A percentile compares a stretch with the other conserved stretches of the same genome.
Evolutionary conservation across 768 basidiomycete species (phyloP).

Genomic region (Cubamyces sp.): DNA sequence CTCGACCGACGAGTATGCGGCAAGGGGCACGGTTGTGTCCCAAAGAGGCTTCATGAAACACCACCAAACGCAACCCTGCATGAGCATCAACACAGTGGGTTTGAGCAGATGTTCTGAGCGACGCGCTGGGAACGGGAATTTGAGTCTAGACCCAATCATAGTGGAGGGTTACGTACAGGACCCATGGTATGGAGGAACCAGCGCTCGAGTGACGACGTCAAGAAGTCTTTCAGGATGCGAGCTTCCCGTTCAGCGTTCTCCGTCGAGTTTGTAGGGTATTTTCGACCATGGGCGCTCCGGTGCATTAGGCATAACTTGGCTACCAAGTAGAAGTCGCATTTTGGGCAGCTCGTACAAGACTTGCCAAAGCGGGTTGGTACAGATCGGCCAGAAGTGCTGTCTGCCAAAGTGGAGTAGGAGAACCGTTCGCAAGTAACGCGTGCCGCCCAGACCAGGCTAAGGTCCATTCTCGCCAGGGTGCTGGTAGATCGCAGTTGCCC

Average conservation of each 20-base stretch:
- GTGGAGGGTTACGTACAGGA: not conserved
- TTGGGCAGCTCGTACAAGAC: not conserved
- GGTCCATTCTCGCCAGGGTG: too few relatives aligned
- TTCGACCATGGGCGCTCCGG: constrained; percentile 8
- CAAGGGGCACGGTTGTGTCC: constrained; percentile 5
- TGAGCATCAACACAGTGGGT: not conserved
- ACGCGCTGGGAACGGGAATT: not conserved
- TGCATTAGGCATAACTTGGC: constrained; percentile 5
- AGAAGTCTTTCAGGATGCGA: too few relatives aligned
- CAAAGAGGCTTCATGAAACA: constrained; percentile 6
- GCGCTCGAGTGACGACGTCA: too few relatives aligned
- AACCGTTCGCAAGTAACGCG: too few relatives aligned
- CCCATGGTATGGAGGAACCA: too few relatives aligned
- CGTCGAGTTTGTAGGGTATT: not conserved
- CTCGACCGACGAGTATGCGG: not conserved
- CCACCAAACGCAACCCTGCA: not conserved
- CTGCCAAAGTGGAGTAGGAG: not conserved
- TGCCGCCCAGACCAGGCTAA: too few relatives aligned
- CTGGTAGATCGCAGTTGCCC: too few relatives aligned
- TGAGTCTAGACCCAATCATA: too few relatives aligned
- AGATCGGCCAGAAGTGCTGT: not conserved
- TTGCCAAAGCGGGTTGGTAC: not conserved
- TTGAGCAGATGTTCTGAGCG: not conserved
- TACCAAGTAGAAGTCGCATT: constrained; percentile 5
- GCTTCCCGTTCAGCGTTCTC: too few relatives aligned